Base-by-base conservation (phyloP, 208 protist genomes). In the Crithidia mellificae region DNA sequence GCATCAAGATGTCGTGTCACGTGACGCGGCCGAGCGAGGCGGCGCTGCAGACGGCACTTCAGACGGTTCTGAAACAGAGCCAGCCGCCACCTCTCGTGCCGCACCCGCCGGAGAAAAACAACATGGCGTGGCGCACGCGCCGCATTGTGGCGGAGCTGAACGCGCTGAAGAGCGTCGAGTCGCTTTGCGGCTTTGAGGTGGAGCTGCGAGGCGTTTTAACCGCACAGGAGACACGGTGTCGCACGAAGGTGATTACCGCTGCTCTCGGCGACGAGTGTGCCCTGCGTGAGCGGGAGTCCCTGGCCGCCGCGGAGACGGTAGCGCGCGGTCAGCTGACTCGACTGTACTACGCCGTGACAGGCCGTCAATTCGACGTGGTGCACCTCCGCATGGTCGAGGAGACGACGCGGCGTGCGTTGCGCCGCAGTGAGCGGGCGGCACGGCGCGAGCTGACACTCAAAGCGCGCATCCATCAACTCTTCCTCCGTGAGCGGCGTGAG, bases 81-180 rank as follows among this genome's bases (percentile, higher is more conserved):
- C 46, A 63, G 27, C 56, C 49, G 49, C 65, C 58, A 15, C 56
- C 39, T 11, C 77, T 54, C 27, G 68, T 65, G 50, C 59, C 68
- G 57, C 72, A 72, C 27, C 82, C 43, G 38, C 66, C 53, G n/a
- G 36, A 17, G 8, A 68, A 56, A 22, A 49, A 44, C 27, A 56
- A 44, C 27, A 56, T 65, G 25, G 72, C 74, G 36, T 90, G 83
- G 84, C 71, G 84, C 15, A 81, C 87, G 6, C 78, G 87, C 51
- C 74, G 75, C 39, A 78, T 93, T 7, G 61, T 90, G 1, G 49
- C 79, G 12, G 79, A 93, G 62, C 75, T 93, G 17, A 82, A 74
- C 32, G 71, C 74, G 14, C 36, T 88, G 6, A 71, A 61, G 22
- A 77, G 72, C 30, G 19, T 78, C 19, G 67, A 59, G 1, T 68